phyloP scores from a whole-genome alignment of 2,329 filamentous ascomycete genomes.

The Furcasterigmium sp. region DNA sequence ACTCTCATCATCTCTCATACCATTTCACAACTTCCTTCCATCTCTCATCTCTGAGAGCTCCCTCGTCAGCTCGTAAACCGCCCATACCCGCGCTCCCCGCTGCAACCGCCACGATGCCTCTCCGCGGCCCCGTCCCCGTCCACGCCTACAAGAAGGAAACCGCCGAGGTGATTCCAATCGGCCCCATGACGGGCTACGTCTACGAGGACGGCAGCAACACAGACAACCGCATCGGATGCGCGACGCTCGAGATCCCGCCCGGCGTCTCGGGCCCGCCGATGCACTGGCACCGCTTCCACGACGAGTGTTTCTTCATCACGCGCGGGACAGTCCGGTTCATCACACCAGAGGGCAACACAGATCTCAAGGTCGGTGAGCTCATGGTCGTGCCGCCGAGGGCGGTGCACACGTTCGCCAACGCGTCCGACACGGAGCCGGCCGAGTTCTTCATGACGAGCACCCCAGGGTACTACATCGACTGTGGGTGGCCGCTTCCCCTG shows the following conservation, averaged over 20 bases:
- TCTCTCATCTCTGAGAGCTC: no score
- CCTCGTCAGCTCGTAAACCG: no score
- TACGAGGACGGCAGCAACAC: slow-evolving; percentile 27
- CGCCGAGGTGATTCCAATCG: slow-evolving; percentile 22
- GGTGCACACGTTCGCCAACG: slow-evolving; percentile 27
- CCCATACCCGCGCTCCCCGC: no score
- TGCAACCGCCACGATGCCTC: slow-evolving; percentile 20
- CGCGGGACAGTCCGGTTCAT: slow-evolving; percentile 23
- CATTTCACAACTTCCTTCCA: no score
- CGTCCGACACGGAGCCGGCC: slow-evolving; percentile 22
- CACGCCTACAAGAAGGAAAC: slow-evolving; percentile 21
- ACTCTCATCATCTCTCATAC: no score
- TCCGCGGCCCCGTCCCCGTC: slow-evolving; percentile 23
- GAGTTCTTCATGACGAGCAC: slow-evolving; percentile 32
- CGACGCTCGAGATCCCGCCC: slow-evolving; percentile 23
- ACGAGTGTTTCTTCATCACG: slow-evolving; percentile 28
- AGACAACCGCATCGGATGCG: slow-evolving; percentile 24
- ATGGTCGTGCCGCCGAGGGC: slow-evolving; percentile 29
- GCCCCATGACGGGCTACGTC: slow-evolving; percentile 26
- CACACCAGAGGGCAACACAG: slow-evolving; percentile 23
- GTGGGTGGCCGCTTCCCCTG: no score
- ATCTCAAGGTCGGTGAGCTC: slow-evolving; percentile 22
- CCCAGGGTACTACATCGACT: slow-evolving; percentile 30
- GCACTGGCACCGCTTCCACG: slow-evolving; percentile 32
- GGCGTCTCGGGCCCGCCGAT: slow-evolving; percentile 27